Base-by-base conservation (phyloP, 345 rosid genomes). In the Xanthoceras sorbifolium region DNA sequence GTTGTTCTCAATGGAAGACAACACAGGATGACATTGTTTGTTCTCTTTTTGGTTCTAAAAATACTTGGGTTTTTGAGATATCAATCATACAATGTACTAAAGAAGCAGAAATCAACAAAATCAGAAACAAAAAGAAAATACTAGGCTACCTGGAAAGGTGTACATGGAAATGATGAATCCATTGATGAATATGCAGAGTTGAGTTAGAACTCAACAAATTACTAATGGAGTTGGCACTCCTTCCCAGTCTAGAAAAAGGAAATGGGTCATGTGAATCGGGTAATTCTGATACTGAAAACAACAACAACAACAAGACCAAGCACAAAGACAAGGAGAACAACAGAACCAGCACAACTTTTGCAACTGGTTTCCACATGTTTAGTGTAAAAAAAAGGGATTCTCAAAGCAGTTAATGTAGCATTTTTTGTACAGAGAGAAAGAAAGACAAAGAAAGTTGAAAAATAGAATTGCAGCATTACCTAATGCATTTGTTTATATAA, bases 211-310 rank as follows among this genome's bases (percentile, higher is more conserved):
- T 80, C 54, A 75, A 72, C 60, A 67, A 61, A 23, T 26, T 14
- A 67, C 50, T 34, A 18, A 60, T 73, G 73, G 77, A 52, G 36
- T 23, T 72, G 82, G 31, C 64, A 23, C 42, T 75, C 50, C 68
- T 73, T 3, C 74, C 73, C 62, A 68, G 69, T 50, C 79, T 72
- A 81, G 76, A 10, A 79, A 44, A 59, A 32, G 76, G 11, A 79
- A 44, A 52, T 40, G 67, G 78, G 70, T 26, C 10, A 29, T 55
- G 76, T 54, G 78, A 64, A 80, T 67, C 55, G 42, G 79, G 75
- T 48, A 60, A 54, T 67, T 15, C 68, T 63, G 74, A 68, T 14
- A 64, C 63, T 55, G 62, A 38, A 69, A 79, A 40, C 71, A 79
- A 32, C 71, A 79, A 5, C 34, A 69, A 36, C 65, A 79, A 64